Conservation (phyloP, 805 yeast genomes). For the Wickerhamiella cacticola region DNA sequence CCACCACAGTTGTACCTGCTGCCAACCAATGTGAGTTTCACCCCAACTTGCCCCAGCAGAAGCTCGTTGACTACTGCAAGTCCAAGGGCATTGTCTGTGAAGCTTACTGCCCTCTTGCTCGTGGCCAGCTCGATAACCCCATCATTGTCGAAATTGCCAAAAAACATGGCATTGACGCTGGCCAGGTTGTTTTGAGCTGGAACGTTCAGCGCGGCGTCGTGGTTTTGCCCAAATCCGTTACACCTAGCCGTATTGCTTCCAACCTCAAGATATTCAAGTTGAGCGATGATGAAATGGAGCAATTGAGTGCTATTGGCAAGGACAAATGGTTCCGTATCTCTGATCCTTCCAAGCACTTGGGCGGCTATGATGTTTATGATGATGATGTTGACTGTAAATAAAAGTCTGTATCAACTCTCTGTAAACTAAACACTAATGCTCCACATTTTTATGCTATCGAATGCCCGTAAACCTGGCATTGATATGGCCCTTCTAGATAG, state of each 20-base stretch:
- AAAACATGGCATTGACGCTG: slow-evolving; percentile 41
- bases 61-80: slow-evolving; percentile 42
- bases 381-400: slow-evolving; percentile 8
- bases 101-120: slow-evolving; percentile 71
- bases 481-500: too few relatives aligned
- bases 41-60: slow-evolving; percentile 55
- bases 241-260: slow-evolving; percentile 44
- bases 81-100: slow-evolving; percentile 44
- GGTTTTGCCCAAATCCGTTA: slow-evolving; percentile 60
- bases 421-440: too few relatives aligned
- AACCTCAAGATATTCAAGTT: slow-evolving; percentile 34
- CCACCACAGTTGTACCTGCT: slow-evolving; percentile 47
- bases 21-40: slow-evolving; percentile 65
- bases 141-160: slow-evolving; percentile 43
- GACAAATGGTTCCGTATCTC: slow-evolving; percentile 7
- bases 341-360: slow-evolving; percentile 9
- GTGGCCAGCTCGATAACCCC: slow-evolving; percentile 40
- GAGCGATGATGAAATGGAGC: slow-evolving; percentile 34
- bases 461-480: too few relatives aligned
- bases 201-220: slow-evolving; percentile 50
- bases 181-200: slow-evolving; percentile 51
- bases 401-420: too few relatives aligned
- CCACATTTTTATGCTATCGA: too few relatives aligned
- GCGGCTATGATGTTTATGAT: slow-evolving; percentile 9
- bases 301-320: slow-evolving; percentile 24